Conservation (phyloP, 129 eudicot genomes). For the Ambrosia artemisiifolia region DNA sequence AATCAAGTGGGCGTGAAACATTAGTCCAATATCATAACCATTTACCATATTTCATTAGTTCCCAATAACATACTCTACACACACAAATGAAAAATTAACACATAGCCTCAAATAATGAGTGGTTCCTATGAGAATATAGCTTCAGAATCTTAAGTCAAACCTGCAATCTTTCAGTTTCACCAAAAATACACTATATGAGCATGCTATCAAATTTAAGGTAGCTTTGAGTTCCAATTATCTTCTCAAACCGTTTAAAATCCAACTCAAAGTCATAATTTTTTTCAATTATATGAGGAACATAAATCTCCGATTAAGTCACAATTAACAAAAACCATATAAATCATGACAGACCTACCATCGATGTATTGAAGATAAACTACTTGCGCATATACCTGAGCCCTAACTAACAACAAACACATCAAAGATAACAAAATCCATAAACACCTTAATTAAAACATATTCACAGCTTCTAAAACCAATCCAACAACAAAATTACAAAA, state of each 20-base stretch:
- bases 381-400: neutral
- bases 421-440: neutral
- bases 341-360: neutral
- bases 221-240: neutral
- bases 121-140: neutral
- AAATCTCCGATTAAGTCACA: neutral
- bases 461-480: slow-evolving; percentile 6
- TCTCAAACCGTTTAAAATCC: slow-evolving; percentile 8
- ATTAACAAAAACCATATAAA: neutral
- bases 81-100: neutral
- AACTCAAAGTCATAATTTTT: neutral
- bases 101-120: neutral
- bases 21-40: neutral
- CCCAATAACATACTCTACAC: neutral
- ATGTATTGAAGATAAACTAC: neutral
- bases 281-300: neutral
- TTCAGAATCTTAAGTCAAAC: slow-evolving; percentile 13
- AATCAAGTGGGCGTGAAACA: slow-evolving; percentile 7
- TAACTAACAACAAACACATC: neutral
- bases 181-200: neutral
- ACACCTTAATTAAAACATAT: neutral
- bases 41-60: slow-evolving; percentile 5
- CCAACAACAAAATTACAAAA: neutral
- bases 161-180: slow-evolving; percentile 4
- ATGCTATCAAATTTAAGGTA: neutral